A percentile compares a stretch with the other conserved stretches of the same genome.
phyloP scores from a whole-genome alignment of 768 basidiomycete genomes.

The Suillus lakei region DNA sequence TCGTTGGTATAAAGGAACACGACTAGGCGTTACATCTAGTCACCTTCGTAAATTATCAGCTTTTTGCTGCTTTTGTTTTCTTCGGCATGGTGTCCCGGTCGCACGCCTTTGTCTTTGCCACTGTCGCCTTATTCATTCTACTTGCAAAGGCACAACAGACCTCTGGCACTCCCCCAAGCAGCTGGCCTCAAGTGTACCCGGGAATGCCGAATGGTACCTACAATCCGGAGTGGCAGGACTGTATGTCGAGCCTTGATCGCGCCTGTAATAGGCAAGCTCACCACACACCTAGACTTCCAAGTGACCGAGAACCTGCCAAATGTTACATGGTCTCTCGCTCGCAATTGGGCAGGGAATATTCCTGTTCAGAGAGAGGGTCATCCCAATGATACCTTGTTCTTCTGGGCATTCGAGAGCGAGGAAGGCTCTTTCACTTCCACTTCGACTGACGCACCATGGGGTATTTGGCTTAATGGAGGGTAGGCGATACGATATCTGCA shows the following conservation, averaged over 20 bases:
- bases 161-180: constrained; percentile 29
- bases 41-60: constrained; percentile 15
- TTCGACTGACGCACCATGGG: constrained; percentile 60
- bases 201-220: constrained; percentile 51
- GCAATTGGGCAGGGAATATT: constrained; percentile 69
- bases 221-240: constrained; percentile 64
- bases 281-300: constrained; percentile 52
- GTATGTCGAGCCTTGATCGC: constrained; percentile 39
- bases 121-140: constrained; percentile 9
- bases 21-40: background rate
- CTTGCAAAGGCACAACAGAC: constrained; percentile 25
- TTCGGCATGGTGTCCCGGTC: constrained; percentile 26
- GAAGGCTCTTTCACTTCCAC: constrained; percentile 57
- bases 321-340: constrained; percentile 55
- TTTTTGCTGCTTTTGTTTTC: constrained; percentile 11
- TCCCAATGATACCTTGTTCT: constrained; percentile 70
- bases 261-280: constrained; percentile 2
- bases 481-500: constrained; percentile 29
- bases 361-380: constrained; percentile 61
- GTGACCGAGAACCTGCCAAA: constrained; percentile 63
- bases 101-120: constrained; percentile 13
- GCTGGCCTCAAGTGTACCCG: constrained; percentile 47
- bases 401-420: constrained; percentile 63
- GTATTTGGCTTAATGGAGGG: constrained; percentile 79
- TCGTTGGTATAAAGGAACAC: constrained; percentile 7